A percentile compares a stretch with the other conserved stretches of the same genome.
These are phyloP conservation scores for Rhexocercosporidium sp. DNA, from an alignment of 2,329 filamentous ascomycete genomes.

Conservation along the genomic window DNA sequence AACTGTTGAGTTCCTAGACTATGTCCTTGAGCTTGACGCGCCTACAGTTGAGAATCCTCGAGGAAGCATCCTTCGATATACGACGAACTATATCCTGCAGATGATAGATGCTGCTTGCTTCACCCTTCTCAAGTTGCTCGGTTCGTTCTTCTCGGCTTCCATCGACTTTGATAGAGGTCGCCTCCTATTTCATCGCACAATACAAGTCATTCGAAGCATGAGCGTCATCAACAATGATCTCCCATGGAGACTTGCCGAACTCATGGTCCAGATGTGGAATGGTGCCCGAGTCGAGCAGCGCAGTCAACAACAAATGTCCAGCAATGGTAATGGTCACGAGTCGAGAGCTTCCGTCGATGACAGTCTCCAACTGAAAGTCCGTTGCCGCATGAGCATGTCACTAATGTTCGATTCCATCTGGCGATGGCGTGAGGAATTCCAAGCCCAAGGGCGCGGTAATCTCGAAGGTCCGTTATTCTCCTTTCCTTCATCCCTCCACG, in stretches of 20 bases:
- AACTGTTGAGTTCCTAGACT: constrained; percentile 70
- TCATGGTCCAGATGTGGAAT: constrained; percentile 90
- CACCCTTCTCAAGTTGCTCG: constrained; percentile 77
- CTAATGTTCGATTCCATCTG: constrained; percentile 85
- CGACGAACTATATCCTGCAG: constrained; percentile 80
- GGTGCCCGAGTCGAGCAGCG: constrained; percentile 48
- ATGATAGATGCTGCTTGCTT: constrained; percentile 85
- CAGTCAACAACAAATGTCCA: constrained; percentile 47
- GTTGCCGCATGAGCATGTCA: constrained; percentile 84
- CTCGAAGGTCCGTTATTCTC: constrained; percentile 67
- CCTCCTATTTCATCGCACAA: constrained; percentile 72
- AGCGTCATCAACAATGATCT: constrained; percentile 81
- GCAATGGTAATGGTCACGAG: constrained; percentile 43
- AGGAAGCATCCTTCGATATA: constrained; percentile 62
- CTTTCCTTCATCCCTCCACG: background rate
- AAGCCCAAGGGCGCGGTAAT: constrained; percentile 70
- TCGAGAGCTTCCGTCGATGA: constrained; percentile 58
- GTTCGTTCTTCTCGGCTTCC: constrained; percentile 75
- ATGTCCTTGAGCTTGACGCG: constrained; percentile 58
- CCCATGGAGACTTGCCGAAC: constrained; percentile 77
- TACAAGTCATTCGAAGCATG: constrained; percentile 71
- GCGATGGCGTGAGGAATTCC: constrained; percentile 83
- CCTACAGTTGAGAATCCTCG: constrained; percentile 51
- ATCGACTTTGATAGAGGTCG: constrained; percentile 72
- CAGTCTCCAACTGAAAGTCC: constrained; percentile 78